A percentile compares a stretch with the other conserved stretches of the same genome.
phyloP scores from a whole-genome alignment of 768 basidiomycete species.

The Calocera viscosa region DNA sequence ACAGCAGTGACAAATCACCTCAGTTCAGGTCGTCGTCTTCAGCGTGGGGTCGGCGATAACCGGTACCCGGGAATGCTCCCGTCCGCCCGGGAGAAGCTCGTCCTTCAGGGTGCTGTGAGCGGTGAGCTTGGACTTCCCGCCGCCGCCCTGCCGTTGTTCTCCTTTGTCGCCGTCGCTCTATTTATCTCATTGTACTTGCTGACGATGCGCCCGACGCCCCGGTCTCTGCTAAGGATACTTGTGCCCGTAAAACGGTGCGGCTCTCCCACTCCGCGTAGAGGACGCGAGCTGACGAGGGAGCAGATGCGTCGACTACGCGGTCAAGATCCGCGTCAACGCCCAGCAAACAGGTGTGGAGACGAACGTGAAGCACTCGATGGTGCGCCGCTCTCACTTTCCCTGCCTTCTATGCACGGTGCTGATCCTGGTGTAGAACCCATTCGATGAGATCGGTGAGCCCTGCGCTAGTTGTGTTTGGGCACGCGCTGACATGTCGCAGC shows the following conservation, averaged over 20 bases:
- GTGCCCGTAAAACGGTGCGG: slow-evolving; percentile 85
- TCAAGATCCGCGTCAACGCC: slow-evolving; percentile 95
- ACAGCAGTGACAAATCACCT: neutral
- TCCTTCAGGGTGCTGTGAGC: no score
- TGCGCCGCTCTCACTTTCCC: slow-evolving; percentile 28
- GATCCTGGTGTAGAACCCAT: slow-evolving; percentile 61
- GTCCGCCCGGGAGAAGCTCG: no score
- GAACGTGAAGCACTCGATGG: slow-evolving; percentile 98
- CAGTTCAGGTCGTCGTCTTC: neutral
- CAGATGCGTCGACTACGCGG: slow-evolving; percentile 91
- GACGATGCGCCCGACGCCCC: slow-evolving; percentile 61
- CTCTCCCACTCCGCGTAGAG: neutral
- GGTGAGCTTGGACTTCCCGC: neutral
- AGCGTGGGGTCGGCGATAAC: no score
- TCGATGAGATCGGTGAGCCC: slow-evolving; percentile 89
- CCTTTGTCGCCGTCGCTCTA: neutral
- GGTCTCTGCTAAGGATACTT: slow-evolving; percentile 70
- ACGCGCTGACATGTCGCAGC: slow-evolving; percentile 36
- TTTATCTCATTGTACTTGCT: neutral
- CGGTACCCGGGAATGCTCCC: no score
- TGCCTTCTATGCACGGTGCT: neutral
- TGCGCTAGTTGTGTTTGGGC: neutral
- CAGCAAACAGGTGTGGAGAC: slow-evolving; percentile 92
- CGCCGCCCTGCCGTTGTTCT: neutral
- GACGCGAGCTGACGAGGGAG: neutral